A percentile compares a stretch with the other conserved stretches of the same genome.
Evolutionary conservation across 148 eudicot genomes (phyloP).

Genomic region (Rhododendron griersonianum): DNA sequence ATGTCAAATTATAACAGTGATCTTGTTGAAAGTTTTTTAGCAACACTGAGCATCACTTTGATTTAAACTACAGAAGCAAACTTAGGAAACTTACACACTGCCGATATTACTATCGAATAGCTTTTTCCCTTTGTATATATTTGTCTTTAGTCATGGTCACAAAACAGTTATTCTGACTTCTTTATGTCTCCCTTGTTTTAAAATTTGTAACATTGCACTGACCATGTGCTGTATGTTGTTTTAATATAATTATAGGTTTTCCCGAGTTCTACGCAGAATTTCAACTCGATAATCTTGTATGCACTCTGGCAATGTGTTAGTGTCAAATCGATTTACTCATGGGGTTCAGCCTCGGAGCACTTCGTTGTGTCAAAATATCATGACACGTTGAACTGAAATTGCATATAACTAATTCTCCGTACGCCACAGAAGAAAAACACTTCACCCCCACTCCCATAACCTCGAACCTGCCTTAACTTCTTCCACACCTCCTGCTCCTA

Average conservation of each 20-base stretch:
- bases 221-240: background rate
- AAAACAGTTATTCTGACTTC: background rate
- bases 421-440: background rate
- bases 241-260: background rate
- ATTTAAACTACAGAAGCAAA: background rate
- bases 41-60: conserved; percentile 15
- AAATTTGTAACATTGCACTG: background rate
- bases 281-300: background rate
- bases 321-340: background rate
- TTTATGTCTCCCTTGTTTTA: background rate
- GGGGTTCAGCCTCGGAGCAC: background rate
- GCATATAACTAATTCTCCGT: background rate
- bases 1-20: background rate
- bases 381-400: background rate
- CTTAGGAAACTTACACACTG: conserved; percentile 4
- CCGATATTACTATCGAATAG: background rate
- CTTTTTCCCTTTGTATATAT: background rate
- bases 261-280: background rate
- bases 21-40: conserved; percentile 15
- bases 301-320: background rate
- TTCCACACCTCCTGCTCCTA: background rate
- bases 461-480: background rate
- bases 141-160: background rate
- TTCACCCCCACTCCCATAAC: background rate
- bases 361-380: background rate